Evolutionary conservation across 192 early-diverging fungal species (phyloP), one percentile per base, ranked within the genome.

Genomic region (Rhizophagus clarus): DNA sequence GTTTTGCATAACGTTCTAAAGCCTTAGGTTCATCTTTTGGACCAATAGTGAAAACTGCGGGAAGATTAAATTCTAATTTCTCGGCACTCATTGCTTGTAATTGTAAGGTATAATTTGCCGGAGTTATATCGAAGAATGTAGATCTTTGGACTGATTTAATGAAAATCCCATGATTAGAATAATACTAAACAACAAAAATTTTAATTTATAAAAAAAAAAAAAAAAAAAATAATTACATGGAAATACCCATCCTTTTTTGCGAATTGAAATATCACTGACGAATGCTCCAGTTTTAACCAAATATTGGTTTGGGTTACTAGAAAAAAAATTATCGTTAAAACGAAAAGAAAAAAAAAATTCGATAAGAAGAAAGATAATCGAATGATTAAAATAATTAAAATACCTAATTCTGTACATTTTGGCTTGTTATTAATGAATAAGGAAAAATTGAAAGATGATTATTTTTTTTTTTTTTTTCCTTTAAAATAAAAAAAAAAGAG

Each of bases 1-100:
- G 60, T 40, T 74, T 79, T 24, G 81, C 82, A n/a, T 83, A 83
- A 61, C 76, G 82, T 31, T 51, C 63, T n/a, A 83, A 67, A 40
- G 62, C 24, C 1, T 29, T 20, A 12, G 42, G 29, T 8, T 83
- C 82, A 78, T 76, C 62, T 75, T 82, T 68, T 56, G 87, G 87
- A 22, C 87, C 87, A 77, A 88, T 88, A 11, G 87, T 88, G 49
- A 88, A 89, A 4, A 88, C 87, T 40, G 87, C 87, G 5, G 87
- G 87, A 22, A 88, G 81, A 17, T 78, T 40, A 78, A 88, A 88
- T 49, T 88, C 87, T 56, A 88, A 77, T 81, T 88, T 88, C 51
- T 88, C 87, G 7, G 77, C 83, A 1, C 86, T 77, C 87, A 88
- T 88, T 12, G 87, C 87, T 60, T 88, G 87, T 31, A 88, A 64